Evolutionary conservation across 345 rosid genomes (phyloP).

Genomic region (Excoecaria cochinchinensis): DNA sequence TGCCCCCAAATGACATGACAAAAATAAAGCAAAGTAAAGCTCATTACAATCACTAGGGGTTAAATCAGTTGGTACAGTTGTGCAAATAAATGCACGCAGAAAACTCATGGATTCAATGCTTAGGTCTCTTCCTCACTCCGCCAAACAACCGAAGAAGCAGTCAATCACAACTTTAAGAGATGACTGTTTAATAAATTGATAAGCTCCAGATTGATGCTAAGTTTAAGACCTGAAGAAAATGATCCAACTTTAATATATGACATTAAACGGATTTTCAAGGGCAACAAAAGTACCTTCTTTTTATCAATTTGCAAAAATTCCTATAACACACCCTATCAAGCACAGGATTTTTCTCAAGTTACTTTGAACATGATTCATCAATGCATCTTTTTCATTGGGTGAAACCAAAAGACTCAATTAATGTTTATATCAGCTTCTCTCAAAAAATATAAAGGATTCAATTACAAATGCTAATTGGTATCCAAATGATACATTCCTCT

Average conservation of each 20-base stretch:
- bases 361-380: background rate
- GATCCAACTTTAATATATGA: too few species aligned
- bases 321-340: background rate
- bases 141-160: background rate
- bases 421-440: background rate
- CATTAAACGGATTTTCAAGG: too few species aligned
- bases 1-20: background rate
- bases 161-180: background rate
- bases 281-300: too few species aligned
- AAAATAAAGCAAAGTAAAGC: background rate
- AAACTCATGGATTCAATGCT: background rate
- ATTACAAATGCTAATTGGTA: background rate
- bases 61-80: background rate
- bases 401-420: background rate
- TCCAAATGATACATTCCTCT: background rate
- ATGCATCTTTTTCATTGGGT: background rate
- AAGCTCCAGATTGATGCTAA: too few species aligned
- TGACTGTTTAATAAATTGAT: background rate
- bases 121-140: background rate
- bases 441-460: slow-evolving; percentile 1
- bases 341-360: background rate
- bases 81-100: too few species aligned
- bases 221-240: too few species aligned
- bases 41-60: background rate
- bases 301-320: too few species aligned